Conservation (phyloP, 306 rosid species). For the Begonia loranthoides region DNA sequence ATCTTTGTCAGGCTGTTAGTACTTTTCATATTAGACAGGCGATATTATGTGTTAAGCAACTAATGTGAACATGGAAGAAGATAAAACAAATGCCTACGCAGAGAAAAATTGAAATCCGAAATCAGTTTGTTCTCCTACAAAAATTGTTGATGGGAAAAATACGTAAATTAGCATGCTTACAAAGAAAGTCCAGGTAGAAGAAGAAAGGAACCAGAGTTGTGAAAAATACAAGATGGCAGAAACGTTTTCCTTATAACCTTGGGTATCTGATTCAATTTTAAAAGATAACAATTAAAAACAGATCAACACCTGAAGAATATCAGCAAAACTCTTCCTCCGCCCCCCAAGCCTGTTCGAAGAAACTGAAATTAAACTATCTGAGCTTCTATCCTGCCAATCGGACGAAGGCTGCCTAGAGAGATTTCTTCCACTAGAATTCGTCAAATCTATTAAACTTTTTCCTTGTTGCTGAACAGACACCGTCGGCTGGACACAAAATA, state of each 20-base stretch:
- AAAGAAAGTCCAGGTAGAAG: too few relatives aligned
- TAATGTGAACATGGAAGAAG: too few relatives aligned
- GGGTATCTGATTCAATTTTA: too few relatives aligned
- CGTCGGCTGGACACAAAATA: constrained; percentile 71
- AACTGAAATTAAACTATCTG: constrained; percentile 38
- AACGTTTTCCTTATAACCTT: not conserved
- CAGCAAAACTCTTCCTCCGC: constrained; percentile 66
- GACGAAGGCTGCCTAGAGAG: constrained; percentile 35
- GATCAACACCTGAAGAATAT: constrained; percentile 61
- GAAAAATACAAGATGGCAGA: not conserved
- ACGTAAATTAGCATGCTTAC: too few relatives aligned
- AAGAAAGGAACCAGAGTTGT: too few relatives aligned
- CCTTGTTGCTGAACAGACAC: constrained; percentile 50
- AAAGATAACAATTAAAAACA: not conserved
- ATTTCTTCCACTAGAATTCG: constrained; percentile 39
- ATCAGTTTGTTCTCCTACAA: too few relatives aligned
- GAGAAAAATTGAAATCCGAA: too few relatives aligned
- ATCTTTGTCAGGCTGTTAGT: too few relatives aligned
- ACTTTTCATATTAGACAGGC: too few relatives aligned
- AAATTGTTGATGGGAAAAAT: too few relatives aligned
- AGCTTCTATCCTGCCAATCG: constrained; percentile 35
- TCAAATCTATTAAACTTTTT: constrained; percentile 46
- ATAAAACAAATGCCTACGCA: too few relatives aligned
- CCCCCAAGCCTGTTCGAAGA: constrained; percentile 43
- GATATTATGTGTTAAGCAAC: too few relatives aligned